Base-by-base conservation (phyloP, 108 stramenopile species). In the Hondaea fermentalgiana region DNA sequence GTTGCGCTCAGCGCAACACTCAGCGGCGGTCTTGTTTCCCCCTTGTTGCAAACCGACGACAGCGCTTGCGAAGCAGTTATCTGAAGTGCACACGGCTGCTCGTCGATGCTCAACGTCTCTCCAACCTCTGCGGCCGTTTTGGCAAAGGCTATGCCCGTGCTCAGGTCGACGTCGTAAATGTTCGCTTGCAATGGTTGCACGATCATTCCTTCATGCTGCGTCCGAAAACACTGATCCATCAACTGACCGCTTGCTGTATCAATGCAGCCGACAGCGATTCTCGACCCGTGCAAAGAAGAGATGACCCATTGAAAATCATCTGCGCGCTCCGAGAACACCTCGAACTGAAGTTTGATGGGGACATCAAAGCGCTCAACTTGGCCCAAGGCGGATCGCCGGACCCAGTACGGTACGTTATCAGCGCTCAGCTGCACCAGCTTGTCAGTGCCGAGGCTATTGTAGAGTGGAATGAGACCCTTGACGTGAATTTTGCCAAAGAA, bases 111-210 rank as follows among this genome's bases (percentile, higher is more conserved):
- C 12, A 10, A 12, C 35, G 17, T 23, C 14, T 8, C 25, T 1
- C 42, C 25, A 12, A 69, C 25, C 42, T 69, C 4, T 23, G 17
- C 2, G 25, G 25, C 0, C 8, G 76, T 45, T 45, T n/a, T 25
- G 51, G 76, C 76, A 35, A 45, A 83, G 17, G 76, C 76, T 0
- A 83, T 12, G 12, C 76, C 76, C n/a, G 76, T 83, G 1, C 76
- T 83, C 76, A 83, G 51, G 76, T 83, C 76, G 6, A 83, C 76
- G 23, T 83, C 76, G 51, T 83, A 83, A 12, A 83, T 12, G 25
- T 53, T 43, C n/a, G 76, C 76, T 12, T 28, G 44, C 28, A 83
- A 53, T 6, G 76, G 76, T 6, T 6, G 17, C 8, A 83, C 28
- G 19, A 53, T 3, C 76, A 83, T 83, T 0, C 76, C 76, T 35